Conservation (phyloP, 257 asterid genomes). For the Salvia splendens region DNA sequence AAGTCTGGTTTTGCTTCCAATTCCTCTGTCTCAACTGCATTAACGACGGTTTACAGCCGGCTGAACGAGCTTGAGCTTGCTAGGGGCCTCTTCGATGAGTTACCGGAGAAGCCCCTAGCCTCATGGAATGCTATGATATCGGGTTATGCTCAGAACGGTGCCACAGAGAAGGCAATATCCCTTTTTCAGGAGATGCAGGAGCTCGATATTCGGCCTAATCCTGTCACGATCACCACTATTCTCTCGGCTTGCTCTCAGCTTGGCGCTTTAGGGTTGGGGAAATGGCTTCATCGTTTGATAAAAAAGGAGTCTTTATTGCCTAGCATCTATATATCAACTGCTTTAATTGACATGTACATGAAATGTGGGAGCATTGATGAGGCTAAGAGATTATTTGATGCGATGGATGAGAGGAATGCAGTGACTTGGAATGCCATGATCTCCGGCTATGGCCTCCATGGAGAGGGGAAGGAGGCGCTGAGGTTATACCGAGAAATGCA, state of each 20-base stretch:
- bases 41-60: too few species aligned
- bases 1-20: conserved; percentile 50
- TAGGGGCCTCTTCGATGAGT: conserved; percentile 67
- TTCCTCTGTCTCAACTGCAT: conserved; percentile 54
- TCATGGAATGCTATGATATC: conserved; percentile 96
- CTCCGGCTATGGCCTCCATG: conserved; percentile 87
- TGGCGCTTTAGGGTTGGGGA: conserved; percentile 78
- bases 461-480: conserved; percentile 69
- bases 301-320: conserved; percentile 57
- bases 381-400: conserved; percentile 61
- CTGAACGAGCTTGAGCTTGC: conserved; percentile 58
- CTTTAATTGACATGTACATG: conserved; percentile 86
- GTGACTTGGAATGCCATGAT: conserved; percentile 95
- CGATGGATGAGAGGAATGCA: conserved; percentile 58
- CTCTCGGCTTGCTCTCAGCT: conserved; percentile 93
- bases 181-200: conserved; percentile 52
- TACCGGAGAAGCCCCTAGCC: conserved; percentile 59
- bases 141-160: conserved; percentile 85
- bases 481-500: conserved; percentile 57
- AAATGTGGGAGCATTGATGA: conserved; percentile 80
- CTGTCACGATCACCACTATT: conserved; percentile 74
- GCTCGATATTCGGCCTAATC: conserved; percentile 76
- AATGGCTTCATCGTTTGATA: conserved; percentile 73
- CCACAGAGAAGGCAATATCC: conserved; percentile 35
- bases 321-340: conserved; percentile 65